These are phyloP conservation scores for Gossypium laxum DNA, from an alignment of 441 rosid species.

Conservation along the genomic window DNA sequence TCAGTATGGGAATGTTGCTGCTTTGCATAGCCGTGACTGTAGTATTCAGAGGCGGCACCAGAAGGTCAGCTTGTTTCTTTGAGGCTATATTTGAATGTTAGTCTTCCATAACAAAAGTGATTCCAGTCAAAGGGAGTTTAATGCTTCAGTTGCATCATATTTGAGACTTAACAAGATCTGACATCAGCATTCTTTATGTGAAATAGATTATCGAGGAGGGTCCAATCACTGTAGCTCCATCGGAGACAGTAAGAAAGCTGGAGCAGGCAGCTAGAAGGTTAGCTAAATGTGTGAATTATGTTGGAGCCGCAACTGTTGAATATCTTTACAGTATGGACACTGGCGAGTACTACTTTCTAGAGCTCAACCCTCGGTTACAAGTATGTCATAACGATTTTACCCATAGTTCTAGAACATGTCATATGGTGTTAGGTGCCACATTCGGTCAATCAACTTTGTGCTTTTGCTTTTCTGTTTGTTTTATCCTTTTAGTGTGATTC, in stretches of 20 bases:
- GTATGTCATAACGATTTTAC: slow-evolving; percentile 28
- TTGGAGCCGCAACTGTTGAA: slow-evolving; percentile 99
- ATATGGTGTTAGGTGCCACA: neutral
- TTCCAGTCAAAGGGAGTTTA: neutral
- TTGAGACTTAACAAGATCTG: slow-evolving; percentile 6
- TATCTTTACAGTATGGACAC: slow-evolving; percentile 95
- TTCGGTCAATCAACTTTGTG: neutral
- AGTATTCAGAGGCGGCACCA: slow-evolving; percentile 99
- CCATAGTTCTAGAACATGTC: slow-evolving; percentile 17
- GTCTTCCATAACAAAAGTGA: slow-evolving; percentile 6
- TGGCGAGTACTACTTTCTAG: slow-evolving; percentile 93
- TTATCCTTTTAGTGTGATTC: neutral
- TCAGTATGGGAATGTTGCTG: slow-evolving; percentile 91
- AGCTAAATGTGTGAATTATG: slow-evolving; percentile 84
- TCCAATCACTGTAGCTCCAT: slow-evolving; percentile 94
- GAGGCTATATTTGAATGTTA: slow-evolving; percentile 12
- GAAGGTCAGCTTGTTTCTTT: slow-evolving; percentile 45
- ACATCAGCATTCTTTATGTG: slow-evolving; percentile 13
- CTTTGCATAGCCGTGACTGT: slow-evolving; percentile 99
- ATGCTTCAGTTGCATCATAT: neutral
- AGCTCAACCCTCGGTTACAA: slow-evolving; percentile 99
- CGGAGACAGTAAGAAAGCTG: slow-evolving; percentile 66
- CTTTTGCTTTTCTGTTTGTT: neutral
- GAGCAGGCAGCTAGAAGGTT: slow-evolving; percentile 98
- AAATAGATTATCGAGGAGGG: slow-evolving; percentile 96